These are phyloP conservation scores for Marvania coccoides DNA, from an alignment of 139 green algal genomes.

Conservation along the genomic window DNA sequence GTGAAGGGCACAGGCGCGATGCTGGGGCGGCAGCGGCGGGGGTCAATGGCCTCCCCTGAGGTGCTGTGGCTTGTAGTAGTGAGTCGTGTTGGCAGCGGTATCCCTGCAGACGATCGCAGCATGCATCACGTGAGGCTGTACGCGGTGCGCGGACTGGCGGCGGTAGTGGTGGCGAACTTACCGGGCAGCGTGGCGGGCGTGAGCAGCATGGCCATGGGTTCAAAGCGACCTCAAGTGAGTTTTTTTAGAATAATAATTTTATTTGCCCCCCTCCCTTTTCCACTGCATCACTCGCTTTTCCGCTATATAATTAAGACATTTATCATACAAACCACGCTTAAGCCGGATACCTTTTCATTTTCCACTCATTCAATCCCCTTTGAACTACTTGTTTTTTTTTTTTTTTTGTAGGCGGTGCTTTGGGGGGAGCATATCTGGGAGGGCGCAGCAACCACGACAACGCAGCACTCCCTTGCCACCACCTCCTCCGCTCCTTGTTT, in stretches of 20 bases:
- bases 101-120: background rate
- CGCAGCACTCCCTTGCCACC: too few species aligned
- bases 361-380: too few species aligned
- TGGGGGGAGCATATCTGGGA: slow-evolving; percentile 22
- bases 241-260: too few species aligned
- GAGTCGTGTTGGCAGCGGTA: background rate
- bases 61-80: slow-evolving; percentile 14
- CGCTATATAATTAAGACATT: too few species aligned
- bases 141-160: slow-evolving; percentile 17
- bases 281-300: too few species aligned
- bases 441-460: background rate
- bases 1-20: background rate
- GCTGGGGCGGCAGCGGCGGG: background rate
- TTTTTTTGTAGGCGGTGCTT: too few species aligned
- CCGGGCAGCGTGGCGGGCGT: slow-evolving; percentile 1
- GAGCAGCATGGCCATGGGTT: background rate
- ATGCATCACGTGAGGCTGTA: slow-evolving; percentile 9
- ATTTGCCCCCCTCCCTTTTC: too few species aligned
- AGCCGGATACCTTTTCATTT: too few species aligned
- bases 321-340: too few species aligned
- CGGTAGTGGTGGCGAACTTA: slow-evolving; percentile 16
- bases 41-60: background rate
- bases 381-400: too few species aligned
- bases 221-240: slow-evolving; percentile 1
- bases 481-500: too few species aligned